These are phyloP conservation scores for Pichia kluyveri DNA, from an alignment of 805 yeast species.

Conservation along the genomic window DNA sequence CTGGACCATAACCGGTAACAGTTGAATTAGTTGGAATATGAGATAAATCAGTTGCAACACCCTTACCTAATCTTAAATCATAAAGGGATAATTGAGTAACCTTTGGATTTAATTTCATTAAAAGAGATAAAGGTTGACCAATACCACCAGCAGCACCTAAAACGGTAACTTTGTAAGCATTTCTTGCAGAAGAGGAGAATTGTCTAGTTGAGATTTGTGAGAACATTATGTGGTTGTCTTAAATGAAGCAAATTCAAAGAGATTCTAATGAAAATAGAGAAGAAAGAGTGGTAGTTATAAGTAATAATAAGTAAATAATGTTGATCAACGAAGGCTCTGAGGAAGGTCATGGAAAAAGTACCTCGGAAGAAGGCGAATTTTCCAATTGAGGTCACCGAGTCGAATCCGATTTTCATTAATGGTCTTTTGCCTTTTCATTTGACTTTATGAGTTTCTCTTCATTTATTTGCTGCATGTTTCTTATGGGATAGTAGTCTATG, in stretches of 20 bases:
- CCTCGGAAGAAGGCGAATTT: background rate
- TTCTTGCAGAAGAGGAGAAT: conserved; percentile 60
- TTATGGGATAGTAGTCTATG: no score
- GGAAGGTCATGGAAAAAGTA: background rate
- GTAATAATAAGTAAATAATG: no score
- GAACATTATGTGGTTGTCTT: conserved; percentile 32
- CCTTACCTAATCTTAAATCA: conserved; percentile 88
- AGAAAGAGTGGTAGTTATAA: no score
- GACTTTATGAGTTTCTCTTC: no score
- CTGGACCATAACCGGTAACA: conserved; percentile 84
- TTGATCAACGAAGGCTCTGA: no score
- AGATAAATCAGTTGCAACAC: conserved; percentile 94
- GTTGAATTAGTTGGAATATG: conserved; percentile 89
- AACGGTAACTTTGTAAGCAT: conserved; percentile 71
- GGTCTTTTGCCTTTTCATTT: no score
- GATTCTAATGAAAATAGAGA: no score
- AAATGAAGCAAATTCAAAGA: background rate
- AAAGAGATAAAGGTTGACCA: conserved; percentile 80
- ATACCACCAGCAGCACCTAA: conserved; percentile 92
- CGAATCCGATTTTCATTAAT: no score
- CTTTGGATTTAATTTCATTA: conserved; percentile 80
- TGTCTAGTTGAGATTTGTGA: conserved; percentile 36
- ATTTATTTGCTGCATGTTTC: no score
- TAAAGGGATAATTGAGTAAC: conserved; percentile 80
- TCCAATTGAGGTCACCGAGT: background rate